Evolutionary conservation across 1,284 basidiomycete species (phyloP), one percentile per base, ranked within the genome.

Genomic region (Laetiporus sulphureus): DNA sequence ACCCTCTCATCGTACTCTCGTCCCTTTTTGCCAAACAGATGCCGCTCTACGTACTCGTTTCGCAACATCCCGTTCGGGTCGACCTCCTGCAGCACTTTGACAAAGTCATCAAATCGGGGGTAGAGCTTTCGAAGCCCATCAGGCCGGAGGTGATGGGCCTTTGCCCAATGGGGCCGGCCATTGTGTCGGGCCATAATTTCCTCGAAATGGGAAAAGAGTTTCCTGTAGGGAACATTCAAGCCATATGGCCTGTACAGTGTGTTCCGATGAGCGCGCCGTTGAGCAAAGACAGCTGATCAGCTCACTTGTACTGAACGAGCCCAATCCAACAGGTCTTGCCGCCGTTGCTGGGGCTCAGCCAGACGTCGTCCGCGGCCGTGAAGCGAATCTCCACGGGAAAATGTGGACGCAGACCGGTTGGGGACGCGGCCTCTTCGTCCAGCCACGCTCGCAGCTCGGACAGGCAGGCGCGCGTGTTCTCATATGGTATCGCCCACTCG

Each of bases 81-180:
- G 27, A 88, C 83, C 10, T 72, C 61, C 32, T 79, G 60, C 31
- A 95, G 62, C 22, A 94, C 77, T 13, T 63, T 58, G 20, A 82
- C 65, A 64, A 93, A 98, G 49, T 91, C 83, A 51, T 80, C 75
- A 63, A 95, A 93, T 44, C 75, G 77, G 22, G 93, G 89, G 63
- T 97, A 99, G 20, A 89, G 66, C 46, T 59, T 58, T 42, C 76
- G 73, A 42, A 97, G 72, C 34, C 72, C 68, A 32, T 73, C 72
- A 0, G 88, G 88, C 33, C 74, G 72, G 40, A 93, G 74, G 18
- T 69, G 67, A 62, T 99, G 95, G 18, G 91, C 78, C 66, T 99
- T 99, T 0, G 94, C 96, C 95, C 95, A 99, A 69, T 99, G 95
- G 3, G 95, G 93, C 42, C 91, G 76, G 6, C 93, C 94, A 36